Evolutionary conservation across 768 basidiomycete genomes (phyloP).

Genomic region (Suillus lakei): DNA sequence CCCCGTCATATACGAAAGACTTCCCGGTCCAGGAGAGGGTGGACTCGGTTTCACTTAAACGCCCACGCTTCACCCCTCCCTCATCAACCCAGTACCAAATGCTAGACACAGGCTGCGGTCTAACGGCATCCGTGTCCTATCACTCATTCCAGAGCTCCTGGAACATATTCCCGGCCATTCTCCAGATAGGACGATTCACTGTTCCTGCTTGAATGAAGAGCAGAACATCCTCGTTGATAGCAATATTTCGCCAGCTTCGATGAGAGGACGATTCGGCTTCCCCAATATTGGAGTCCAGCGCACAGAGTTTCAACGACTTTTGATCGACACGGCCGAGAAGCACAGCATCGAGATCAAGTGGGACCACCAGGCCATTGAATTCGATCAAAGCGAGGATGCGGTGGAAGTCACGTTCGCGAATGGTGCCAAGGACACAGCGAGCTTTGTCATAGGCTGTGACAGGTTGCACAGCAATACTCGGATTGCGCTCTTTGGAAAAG

Average conservation of each 20-base stretch:
- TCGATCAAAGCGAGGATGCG: slow-evolving; percentile 33
- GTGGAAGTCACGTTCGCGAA: slow-evolving; percentile 41
- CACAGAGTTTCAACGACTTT: slow-evolving; percentile 32
- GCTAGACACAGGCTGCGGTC: slow-evolving; percentile 30
- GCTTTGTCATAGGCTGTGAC: slow-evolving; percentile 49
- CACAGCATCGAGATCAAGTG: slow-evolving; percentile 40
- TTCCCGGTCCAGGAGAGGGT: slow-evolving; percentile 19
- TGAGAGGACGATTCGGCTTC: slow-evolving; percentile 25
- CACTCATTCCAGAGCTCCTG: slow-evolving; percentile 30
- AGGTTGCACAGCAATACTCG: slow-evolving; percentile 49
- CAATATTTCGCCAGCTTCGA: slow-evolving; percentile 25
- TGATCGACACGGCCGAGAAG: slow-evolving; percentile 35
- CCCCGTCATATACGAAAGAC: slow-evolving; percentile 42
- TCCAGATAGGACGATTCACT: slow-evolving; percentile 15
- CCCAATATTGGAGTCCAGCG: slow-evolving; percentile 38
- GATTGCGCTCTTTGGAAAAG: slow-evolving; percentile 41
- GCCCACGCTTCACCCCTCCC: not conserved
- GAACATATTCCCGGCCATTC: slow-evolving; percentile 28
- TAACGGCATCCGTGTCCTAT: slow-evolving; percentile 33
- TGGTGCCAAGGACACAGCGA: slow-evolving; percentile 39
- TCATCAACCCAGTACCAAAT: not conserved
- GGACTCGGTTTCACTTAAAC: slow-evolving; percentile 40
- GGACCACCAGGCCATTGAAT: slow-evolving; percentile 33
- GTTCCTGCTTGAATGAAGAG: slow-evolving; percentile 30
- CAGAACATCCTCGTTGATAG: slow-evolving; percentile 30